Base-by-base conservation (phyloP, 2,329 filamentous ascomycete species). In the Trichophyton simii region DNA sequence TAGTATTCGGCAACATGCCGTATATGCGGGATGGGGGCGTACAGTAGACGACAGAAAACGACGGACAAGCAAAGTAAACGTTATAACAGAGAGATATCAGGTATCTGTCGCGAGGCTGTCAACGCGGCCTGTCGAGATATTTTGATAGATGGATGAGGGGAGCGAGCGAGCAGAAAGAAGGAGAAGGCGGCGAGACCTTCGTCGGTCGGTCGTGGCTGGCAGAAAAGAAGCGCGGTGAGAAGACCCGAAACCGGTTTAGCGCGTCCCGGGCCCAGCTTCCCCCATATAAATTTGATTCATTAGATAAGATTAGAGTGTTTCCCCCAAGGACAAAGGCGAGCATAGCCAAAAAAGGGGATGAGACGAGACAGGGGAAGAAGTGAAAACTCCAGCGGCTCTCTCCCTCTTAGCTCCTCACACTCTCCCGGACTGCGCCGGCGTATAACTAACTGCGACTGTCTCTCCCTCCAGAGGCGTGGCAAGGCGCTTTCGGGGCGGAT, bases 201-300 rank as follows among this genome's bases (percentile, higher is more conserved):
- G 9, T 54, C 50, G 34, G 34, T 41, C 38, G 55, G 55, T 58
- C 34, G 55, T 58, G 57, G 42, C 57, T 46, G 42, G 57, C 57
- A 22, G 18, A 36, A 28, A 59, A 48, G 57, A 59, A 59, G 57
- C 57, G 57, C 57, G 57, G 57, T 59, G 38, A 34, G 57, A 42
- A 18, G 25, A 38, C 38, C 55, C 38, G 31, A 22, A 54, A 54
- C 22, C 50, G 50, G 50, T 54, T 54, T 54, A 54, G 50, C 50
- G 50, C 50, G 50, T 25, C 9, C 50, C 44, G 44, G 44, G 44
- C 50, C 50, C 18, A 22, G 18, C 20, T 28, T 54, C 50, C 20
- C 50, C 50, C 22, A 34, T 54, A 50, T 31, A 48, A 15, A 61
- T 20, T 25, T 31, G 34, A 38, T 38, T 38, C 34, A 3, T 38